Percentiles rank a stretch among this genome's conserved stretches.
Evolutionary conservation across 352 stramenopile species (phyloP).

Genomic region (Phytophthora europaea): DNA sequence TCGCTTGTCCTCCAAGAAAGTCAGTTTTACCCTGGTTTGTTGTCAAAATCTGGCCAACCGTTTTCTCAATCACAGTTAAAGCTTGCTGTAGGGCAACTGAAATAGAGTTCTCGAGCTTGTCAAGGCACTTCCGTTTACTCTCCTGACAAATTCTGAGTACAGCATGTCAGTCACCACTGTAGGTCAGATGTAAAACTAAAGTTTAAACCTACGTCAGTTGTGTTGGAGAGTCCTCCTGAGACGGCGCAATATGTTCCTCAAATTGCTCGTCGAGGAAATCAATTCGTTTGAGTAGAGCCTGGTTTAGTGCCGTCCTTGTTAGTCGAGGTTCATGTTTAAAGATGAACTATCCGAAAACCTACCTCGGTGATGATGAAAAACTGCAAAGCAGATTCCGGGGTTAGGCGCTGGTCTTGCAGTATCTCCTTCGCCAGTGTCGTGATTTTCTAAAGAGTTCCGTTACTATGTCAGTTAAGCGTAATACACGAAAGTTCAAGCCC

Average conservation of each 20-base stretch:
- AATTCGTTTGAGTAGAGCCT: conserved; percentile 71
- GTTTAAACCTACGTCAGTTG: conserved; percentile 66
- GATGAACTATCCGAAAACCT: not conserved
- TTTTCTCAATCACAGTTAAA: conserved; percentile 75
- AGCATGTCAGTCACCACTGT: not conserved
- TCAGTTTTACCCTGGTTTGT: conserved; percentile 77
- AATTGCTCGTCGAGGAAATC: conserved; percentile 77
- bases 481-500: not conserved
- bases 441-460: conserved; percentile 57
- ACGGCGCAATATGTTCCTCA: conserved; percentile 47
- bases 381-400: conserved; percentile 62
- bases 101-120: conserved; percentile 72
- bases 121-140: conserved; percentile 72
- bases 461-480: not conserved
- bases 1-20: conserved; percentile 79
- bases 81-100: conserved; percentile 58
- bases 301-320: not conserved
- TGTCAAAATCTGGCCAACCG: conserved; percentile 55
- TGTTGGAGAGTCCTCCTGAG: conserved; percentile 62
- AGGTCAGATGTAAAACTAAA: not conserved
- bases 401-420: conserved; percentile 74
- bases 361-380: conserved; percentile 81
- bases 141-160: conserved; percentile 78
- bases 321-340: not conserved
- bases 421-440: conserved; percentile 60